phyloP scores from a whole-genome alignment of 2,329 filamentous ascomycete species.

The Apiospora rasikravindrae region DNA sequence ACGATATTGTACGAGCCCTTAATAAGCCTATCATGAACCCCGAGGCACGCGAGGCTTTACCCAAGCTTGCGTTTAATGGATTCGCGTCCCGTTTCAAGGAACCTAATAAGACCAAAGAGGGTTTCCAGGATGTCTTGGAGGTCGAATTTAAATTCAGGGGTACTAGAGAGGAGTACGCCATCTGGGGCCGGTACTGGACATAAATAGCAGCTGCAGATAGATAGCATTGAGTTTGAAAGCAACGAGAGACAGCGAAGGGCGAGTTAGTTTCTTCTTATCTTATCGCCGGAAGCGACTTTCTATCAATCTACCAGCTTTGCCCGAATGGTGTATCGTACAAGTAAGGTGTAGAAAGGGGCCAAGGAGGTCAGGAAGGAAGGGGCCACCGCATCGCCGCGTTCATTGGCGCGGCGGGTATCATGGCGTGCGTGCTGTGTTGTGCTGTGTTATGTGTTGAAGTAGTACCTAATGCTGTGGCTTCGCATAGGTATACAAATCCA shows the following conservation, averaged over 20 bases:
- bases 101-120: slow-evolving; percentile 73
- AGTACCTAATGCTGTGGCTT: not conserved
- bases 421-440: slow-evolving; percentile 10
- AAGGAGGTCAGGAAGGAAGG: not conserved
- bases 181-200: slow-evolving; percentile 82
- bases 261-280: not conserved
- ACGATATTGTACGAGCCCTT: slow-evolving; percentile 81
- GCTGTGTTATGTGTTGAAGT: not conserved
- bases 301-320: slow-evolving; percentile 6
- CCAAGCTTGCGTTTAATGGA: slow-evolving; percentile 78
- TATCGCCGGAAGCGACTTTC: not conserved
- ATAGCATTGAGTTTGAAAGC: not conserved
- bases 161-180: slow-evolving; percentile 66
- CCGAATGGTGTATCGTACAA: not conserved
- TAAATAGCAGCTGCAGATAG: too few species aligned
- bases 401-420: slow-evolving; percentile 1
- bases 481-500: not conserved
- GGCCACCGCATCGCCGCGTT: not conserved
- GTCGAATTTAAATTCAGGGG: slow-evolving; percentile 80
- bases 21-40: slow-evolving; percentile 75
- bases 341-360: not conserved
- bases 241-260: too few species aligned
- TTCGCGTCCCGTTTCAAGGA: slow-evolving; percentile 76
- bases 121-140: slow-evolving; percentile 79
- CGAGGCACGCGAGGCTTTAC: slow-evolving; percentile 75